Percentiles rank a stretch among this genome's conserved stretches.
phyloP scores from a whole-genome alignment of 306 rosid species.

The Hippophae rhamnoides region DNA sequence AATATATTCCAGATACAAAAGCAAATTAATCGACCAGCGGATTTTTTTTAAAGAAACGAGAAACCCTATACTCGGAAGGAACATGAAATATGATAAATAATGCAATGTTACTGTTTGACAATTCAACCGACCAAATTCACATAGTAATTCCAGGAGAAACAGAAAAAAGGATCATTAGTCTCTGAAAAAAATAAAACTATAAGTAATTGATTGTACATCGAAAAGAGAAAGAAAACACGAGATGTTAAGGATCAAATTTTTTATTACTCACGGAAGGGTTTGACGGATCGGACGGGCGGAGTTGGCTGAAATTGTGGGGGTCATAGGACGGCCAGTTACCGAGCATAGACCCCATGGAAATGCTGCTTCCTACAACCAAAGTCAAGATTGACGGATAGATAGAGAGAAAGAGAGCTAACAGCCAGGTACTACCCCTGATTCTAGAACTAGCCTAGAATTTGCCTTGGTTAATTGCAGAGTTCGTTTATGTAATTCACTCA shows the following conservation, averaged over 20 bases:
- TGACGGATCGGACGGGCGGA: constrained; percentile 83
- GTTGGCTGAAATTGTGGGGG: constrained; percentile 93
- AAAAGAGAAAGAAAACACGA: constrained; percentile 7
- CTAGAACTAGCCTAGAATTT: no score
- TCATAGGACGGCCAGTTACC: constrained; percentile 85
- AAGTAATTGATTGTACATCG: neutral
- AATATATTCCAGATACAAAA: no score
- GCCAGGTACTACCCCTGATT: no score
- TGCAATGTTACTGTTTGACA: no score
- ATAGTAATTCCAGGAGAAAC: constrained; percentile 6
- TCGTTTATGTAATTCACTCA: no score
- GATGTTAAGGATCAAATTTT: constrained; percentile 8
- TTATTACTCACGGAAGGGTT: constrained; percentile 63
- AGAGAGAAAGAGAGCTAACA: neutral
- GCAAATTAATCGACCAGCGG: no score
- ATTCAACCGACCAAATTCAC: no score
- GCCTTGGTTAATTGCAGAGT: no score
- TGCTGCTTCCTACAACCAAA: constrained; percentile 5
- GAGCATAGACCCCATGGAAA: constrained; percentile 62
- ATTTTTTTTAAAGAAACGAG: no score
- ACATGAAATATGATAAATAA: no score
- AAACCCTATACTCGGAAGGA: no score
- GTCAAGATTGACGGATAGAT: neutral
- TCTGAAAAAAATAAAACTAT: neutral
- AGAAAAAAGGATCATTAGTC: neutral